These are phyloP conservation scores for Trypanosoma avium DNA, from an alignment of 208 protist genomes.

Conservation along the genomic window DNA sequence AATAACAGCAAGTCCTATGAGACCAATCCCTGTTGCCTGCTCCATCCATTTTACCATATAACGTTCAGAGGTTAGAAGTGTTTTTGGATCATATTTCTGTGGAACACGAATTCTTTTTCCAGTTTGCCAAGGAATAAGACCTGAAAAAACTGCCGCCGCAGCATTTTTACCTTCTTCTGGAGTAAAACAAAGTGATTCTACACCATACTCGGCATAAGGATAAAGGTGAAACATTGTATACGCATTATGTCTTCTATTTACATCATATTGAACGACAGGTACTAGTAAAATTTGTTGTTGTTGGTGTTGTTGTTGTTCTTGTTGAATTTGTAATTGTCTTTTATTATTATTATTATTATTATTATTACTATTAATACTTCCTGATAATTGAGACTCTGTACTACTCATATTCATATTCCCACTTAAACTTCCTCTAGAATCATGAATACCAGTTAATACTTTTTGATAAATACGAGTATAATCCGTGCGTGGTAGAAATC, in stretches of 20 bases:
- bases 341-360: no score
- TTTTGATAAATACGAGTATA: constrained; percentile 76
- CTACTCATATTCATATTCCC: no score
- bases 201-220: constrained; percentile 76
- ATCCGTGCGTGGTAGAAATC: constrained; percentile 78
- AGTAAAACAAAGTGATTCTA: constrained; percentile 75
- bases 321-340: not conserved
- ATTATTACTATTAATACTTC: no score
- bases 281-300: constrained; percentile 8
- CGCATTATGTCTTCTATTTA: constrained; percentile 72
- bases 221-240: constrained; percentile 84
- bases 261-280: constrained; percentile 74
- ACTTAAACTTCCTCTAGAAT: no score
- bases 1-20: constrained; percentile 73
- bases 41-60: constrained; percentile 89
- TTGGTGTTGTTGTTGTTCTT: not conserved
- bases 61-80: constrained; percentile 83
- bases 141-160: constrained; percentile 67
- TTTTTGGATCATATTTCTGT: constrained; percentile 92
- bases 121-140: constrained; percentile 86
- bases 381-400: no score
- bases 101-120: constrained; percentile 87
- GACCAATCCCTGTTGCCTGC: constrained; percentile 64
- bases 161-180: constrained; percentile 41
- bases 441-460: constrained; percentile 40